Evolutionary conservation across 768 basidiomycete species (phyloP).

Genomic region (Candolleomyces efflorescens): DNA sequence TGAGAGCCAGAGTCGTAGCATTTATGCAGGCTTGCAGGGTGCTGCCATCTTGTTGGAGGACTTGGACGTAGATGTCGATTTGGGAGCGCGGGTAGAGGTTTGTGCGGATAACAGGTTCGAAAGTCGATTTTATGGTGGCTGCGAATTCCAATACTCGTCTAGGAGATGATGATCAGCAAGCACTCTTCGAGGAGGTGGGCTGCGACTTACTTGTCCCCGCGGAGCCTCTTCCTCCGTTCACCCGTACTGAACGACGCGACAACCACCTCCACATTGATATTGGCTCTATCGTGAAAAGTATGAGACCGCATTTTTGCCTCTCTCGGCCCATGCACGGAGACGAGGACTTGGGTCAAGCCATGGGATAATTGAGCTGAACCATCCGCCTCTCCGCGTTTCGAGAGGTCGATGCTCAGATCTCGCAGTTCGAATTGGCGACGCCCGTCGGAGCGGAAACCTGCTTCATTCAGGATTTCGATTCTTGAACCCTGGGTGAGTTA

Average conservation of each 20-base stretch:
- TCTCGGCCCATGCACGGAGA: constrained; percentile 88
- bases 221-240: constrained; percentile 68
- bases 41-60: constrained; percentile 92
- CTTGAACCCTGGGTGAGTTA: constrained; percentile 36
- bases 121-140: constrained; percentile 85
- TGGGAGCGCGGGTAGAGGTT: constrained; percentile 90
- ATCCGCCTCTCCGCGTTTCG: constrained; percentile 73
- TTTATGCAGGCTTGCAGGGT: constrained; percentile 91
- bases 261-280: constrained; percentile 84
- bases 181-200: too few species aligned
- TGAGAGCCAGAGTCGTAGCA: constrained; percentile 88
- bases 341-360: constrained; percentile 85
- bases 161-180: constrained; percentile 9
- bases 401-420: constrained; percentile 72
- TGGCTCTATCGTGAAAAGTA: constrained; percentile 82
- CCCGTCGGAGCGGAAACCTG: constrained; percentile 88
- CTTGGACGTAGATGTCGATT: constrained; percentile 91
- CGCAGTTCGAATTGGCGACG: constrained; percentile 91
- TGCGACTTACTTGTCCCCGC: constrained; percentile 89
- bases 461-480: constrained; percentile 79
- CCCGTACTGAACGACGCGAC: constrained; percentile 86
- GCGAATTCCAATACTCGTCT: constrained; percentile 89
- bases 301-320: constrained; percentile 82
- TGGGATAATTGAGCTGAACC: constrained; percentile 83
- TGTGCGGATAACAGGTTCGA: constrained; percentile 92